These are phyloP conservation scores for Alternaria brassicae DNA, from an alignment of 2,329 filamentous ascomycete species.

Conservation along the genomic window DNA sequence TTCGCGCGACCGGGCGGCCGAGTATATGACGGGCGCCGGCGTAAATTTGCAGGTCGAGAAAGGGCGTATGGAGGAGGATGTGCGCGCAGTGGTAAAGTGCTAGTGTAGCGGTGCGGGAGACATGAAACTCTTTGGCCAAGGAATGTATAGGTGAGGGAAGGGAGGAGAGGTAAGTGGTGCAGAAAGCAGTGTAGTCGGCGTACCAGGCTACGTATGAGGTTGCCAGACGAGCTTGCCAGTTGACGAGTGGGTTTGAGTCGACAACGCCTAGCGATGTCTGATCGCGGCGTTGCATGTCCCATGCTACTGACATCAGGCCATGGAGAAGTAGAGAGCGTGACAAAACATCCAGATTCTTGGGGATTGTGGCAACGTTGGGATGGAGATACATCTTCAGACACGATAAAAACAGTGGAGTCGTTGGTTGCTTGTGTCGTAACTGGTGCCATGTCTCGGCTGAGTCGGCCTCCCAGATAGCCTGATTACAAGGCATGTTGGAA, in stretches of 20 bases:
- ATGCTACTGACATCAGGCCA: constrained; percentile 68
- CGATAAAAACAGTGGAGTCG: constrained; percentile 56
- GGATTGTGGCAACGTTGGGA: constrained; percentile 43
- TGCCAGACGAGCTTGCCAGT: constrained; percentile 62
- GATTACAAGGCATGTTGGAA: constrained; percentile 62
- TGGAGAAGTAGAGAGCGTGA: constrained; percentile 65
- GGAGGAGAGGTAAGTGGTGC: constrained; percentile 41
- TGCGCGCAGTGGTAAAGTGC: constrained; percentile 66
- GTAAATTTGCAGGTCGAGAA: constrained; percentile 68
- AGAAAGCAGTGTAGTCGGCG: constrained; percentile 63
- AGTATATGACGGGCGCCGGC: constrained; percentile 67
- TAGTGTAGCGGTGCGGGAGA: constrained; percentile 59
- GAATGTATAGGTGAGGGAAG: constrained; percentile 40
- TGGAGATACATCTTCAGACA: constrained; percentile 65
- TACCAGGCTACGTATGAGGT: constrained; percentile 66
- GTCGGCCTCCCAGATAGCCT: constrained; percentile 64
- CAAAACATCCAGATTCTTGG: constrained; percentile 57
- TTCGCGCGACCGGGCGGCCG: constrained; percentile 60
- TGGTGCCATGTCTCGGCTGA: constrained; percentile 61
- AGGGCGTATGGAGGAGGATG: constrained; percentile 64
- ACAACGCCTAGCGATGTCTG: constrained; percentile 62
- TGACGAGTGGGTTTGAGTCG: constrained; percentile 48
- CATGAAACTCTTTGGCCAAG: constrained; percentile 53
- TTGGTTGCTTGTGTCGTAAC: constrained; percentile 49
- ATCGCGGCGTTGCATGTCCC: constrained; percentile 68